Conservation (phyloP, 345 rosid species). For the Toxicodendron radicans region DNA sequence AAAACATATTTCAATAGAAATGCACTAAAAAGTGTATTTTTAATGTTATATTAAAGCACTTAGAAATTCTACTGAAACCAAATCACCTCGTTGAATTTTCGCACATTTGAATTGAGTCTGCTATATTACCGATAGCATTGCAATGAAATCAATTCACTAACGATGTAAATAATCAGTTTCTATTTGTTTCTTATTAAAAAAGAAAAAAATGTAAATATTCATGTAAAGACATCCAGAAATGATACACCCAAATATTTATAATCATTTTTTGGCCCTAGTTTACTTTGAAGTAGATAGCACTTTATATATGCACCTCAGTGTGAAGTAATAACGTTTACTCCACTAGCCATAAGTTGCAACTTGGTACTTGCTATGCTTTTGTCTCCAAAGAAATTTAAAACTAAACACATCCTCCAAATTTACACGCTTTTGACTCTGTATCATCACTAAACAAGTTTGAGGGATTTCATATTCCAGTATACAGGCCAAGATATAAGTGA, state of each 20-base stretch:
- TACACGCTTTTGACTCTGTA: neutral
- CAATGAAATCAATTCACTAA: neutral
- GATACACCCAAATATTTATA: neutral
- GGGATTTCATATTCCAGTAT: neutral
- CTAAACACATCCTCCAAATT: neutral
- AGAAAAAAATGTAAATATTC: too few species aligned
- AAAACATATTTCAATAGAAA: neutral
- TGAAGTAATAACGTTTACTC: neutral
- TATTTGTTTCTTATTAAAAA: too few species aligned
- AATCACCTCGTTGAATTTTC: neutral
- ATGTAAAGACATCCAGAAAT: neutral
- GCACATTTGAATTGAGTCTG: neutral
- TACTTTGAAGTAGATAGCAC: neutral
- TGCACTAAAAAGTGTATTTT: neutral
- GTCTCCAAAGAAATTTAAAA: neutral
- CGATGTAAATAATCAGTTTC: neutral
- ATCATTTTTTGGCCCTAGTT: neutral
- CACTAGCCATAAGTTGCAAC: neutral
- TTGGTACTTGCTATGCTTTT: neutral
- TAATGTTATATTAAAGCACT: neutral
- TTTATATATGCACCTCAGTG: neutral
- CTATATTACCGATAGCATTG: neutral
- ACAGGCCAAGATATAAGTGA: neutral
- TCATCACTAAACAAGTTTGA: neutral
- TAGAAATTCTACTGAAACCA: neutral